Evolutionary conservation across 2,329 filamentous ascomycete species (phyloP).

Genomic region (Aplosporella prunicola): DNA sequence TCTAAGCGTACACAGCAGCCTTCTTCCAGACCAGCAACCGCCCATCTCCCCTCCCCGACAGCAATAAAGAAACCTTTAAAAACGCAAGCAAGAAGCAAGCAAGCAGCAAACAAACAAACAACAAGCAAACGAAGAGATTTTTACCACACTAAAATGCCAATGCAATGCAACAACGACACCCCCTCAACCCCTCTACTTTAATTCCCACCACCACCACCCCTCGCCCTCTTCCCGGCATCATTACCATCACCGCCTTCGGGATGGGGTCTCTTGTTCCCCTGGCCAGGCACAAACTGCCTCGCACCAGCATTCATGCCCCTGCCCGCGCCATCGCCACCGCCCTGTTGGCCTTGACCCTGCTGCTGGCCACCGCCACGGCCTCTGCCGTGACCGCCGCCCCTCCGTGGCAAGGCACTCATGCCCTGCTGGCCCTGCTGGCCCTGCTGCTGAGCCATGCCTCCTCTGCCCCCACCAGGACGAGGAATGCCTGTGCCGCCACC

Average conservation of each 20-base stretch:
- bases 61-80: too few relatives aligned
- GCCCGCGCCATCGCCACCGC: conserved; percentile 18
- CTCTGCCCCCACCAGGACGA: conserved; percentile 22
- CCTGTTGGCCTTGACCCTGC: conserved; percentile 10
- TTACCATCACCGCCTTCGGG: conserved; percentile 20
- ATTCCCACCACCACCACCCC: conserved; percentile 16
- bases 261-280: conserved; percentile 25
- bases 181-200: too few relatives aligned
- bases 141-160: too few relatives aligned
- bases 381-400: conserved; percentile 10
- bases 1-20: too few relatives aligned
- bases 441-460: conserved; percentile 20
- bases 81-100: too few relatives aligned
- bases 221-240: conserved; percentile 22
- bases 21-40: too few relatives aligned
- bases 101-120: too few relatives aligned
- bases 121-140: too few relatives aligned
- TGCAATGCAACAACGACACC: too few relatives aligned
- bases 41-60: too few relatives aligned
- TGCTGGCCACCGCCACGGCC: conserved; percentile 7
- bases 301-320: conserved; percentile 27
- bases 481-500: conserved; percentile 20
- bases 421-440: conserved; percentile 12
- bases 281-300: conserved; percentile 25
- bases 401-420: conserved; percentile 14